These are phyloP conservation scores for Mycena floridula DNA, from an alignment of 768 basidiomycete genomes.

Conservation along the genomic window DNA sequence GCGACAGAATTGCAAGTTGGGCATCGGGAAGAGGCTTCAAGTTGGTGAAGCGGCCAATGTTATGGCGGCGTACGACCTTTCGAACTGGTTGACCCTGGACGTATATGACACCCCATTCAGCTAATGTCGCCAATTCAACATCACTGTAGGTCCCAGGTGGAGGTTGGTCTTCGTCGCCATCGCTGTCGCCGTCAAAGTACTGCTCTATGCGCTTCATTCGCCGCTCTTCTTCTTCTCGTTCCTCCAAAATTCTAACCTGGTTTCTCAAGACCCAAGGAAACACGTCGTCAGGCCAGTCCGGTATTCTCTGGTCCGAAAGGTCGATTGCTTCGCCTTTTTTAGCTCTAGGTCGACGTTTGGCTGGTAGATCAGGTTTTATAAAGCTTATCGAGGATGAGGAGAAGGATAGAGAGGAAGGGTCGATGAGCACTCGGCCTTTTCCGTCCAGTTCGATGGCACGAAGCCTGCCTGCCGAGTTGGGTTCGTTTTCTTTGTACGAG, in stretches of 20 bases:
- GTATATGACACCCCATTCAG: constrained; percentile 20
- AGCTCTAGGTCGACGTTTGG: constrained; percentile 7
- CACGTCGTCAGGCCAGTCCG: constrained; percentile 74
- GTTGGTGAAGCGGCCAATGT: constrained; percentile 14
- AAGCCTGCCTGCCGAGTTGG: constrained; percentile 34
- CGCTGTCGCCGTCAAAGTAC: constrained; percentile 53
- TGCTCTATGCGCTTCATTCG: constrained; percentile 59
- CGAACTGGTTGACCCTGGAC: constrained; percentile 41
- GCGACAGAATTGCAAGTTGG: constrained; percentile 63
- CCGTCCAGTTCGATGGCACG: constrained; percentile 61
- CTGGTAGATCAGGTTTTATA: constrained; percentile 8
- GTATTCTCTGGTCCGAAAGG: constrained; percentile 27
- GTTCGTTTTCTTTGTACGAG: constrained; percentile 19
- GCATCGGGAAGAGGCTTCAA: constrained; percentile 54
- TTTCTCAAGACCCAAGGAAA: constrained; percentile 72
- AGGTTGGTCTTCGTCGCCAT: constrained; percentile 22
- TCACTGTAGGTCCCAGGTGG: constrained; percentile 22
- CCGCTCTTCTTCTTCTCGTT: constrained; percentile 52
- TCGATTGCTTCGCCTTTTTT: constrained; percentile 11
- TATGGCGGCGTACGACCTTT: constrained; percentile 12
- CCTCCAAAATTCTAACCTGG: constrained; percentile 46
- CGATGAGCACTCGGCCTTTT: constrained; percentile 62
- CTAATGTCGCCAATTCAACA: constrained; percentile 22
- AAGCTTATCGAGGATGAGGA: constrained; percentile 24
- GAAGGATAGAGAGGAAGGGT: constrained; percentile 38